A percentile compares a stretch with the other conserved stretches of the same genome.
Conservation (phyloP, 805 yeast genomes). For the Yamadazyma akitaensis region DNA sequence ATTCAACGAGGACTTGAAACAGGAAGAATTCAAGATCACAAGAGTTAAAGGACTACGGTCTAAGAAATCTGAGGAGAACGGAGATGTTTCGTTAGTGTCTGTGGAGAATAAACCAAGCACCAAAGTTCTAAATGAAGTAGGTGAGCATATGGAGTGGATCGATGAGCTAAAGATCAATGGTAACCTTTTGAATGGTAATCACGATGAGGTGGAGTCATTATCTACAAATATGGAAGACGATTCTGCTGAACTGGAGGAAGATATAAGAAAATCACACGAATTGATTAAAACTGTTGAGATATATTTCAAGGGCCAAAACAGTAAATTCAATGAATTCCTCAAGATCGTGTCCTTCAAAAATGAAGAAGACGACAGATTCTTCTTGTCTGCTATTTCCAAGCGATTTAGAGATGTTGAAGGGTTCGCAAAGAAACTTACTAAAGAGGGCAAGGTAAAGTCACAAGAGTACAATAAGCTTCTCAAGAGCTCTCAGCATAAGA, state of each 20-base stretch:
- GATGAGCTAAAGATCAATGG: constrained; percentile 19
- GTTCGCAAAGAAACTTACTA: constrained; percentile 79
- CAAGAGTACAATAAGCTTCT: constrained; percentile 42
- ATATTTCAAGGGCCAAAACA: constrained; percentile 14
- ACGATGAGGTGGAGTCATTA: constrained; percentile 9
- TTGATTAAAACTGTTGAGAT: constrained; percentile 16
- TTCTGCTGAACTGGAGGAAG: constrained; percentile 6
- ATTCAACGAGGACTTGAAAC: constrained; percentile 15
- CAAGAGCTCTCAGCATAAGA: constrained; percentile 43
- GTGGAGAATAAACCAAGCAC: constrained; percentile 32
- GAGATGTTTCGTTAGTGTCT: constrained; percentile 22
- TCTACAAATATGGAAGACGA: constrained; percentile 11
- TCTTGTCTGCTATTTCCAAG: constrained; percentile 50
- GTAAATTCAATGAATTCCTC: constrained; percentile 19
- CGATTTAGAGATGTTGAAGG: constrained; percentile 88
- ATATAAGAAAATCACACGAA: constrained; percentile 12
- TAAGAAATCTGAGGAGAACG: constrained; percentile 33
- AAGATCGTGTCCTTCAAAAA: constrained; percentile 25
- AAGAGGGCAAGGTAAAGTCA: constrained; percentile 56
- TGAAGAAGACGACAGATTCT: constrained; percentile 24
- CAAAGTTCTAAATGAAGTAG: constrained; percentile 40
- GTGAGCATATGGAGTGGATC: constrained; percentile 47
- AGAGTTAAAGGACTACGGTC: constrained; percentile 78
- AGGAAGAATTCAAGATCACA: constrained; percentile 47
- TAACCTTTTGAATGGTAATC: not conserved